phyloP scores from a whole-genome alignment of 1,284 basidiomycete genomes.

The Heliocybe sulcata region DNA sequence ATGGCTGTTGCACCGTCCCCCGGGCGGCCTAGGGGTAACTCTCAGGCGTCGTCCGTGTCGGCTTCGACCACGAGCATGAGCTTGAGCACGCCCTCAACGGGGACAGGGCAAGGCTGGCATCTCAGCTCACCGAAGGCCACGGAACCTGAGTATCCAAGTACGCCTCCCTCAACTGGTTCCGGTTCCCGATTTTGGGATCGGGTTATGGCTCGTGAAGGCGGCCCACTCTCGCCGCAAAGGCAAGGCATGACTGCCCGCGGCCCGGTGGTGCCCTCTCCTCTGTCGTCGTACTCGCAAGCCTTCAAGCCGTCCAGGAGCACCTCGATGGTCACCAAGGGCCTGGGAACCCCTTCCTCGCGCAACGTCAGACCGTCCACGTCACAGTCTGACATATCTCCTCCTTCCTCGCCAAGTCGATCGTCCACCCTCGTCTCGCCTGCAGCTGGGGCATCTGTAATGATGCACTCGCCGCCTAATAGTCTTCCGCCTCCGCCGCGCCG shows the following conservation, averaged over 20 bases:
- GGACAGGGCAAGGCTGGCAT: neutral
- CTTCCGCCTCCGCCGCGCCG: constrained; percentile 31
- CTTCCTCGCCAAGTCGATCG: constrained; percentile 12
- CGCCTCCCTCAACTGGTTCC: neutral
- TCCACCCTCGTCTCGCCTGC: constrained; percentile 12
- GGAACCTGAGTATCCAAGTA: neutral
- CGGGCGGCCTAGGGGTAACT: neutral
- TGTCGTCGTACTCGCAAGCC: neutral
- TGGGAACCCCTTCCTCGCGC: neutral
- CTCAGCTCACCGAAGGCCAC: neutral
- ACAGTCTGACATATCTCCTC: constrained; percentile 13
- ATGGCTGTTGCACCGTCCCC: neutral
- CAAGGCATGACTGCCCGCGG: neutral
- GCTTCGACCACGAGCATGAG: neutral
- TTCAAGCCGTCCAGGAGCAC: constrained; percentile 11
- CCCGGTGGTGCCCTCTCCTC: neutral
- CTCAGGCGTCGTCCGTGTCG: neutral
- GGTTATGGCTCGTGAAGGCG: neutral
- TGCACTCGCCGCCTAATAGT: constrained; percentile 10
- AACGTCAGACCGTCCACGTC: constrained; percentile 20
- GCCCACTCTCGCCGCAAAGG: neutral
- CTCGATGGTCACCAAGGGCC: constrained; percentile 11
- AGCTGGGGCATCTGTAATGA: too few species aligned
- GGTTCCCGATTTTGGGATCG: neutral
- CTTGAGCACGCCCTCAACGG: neutral